Base-by-base conservation (phyloP, 345 rosid species). In the Eucalyptus victrix region DNA sequence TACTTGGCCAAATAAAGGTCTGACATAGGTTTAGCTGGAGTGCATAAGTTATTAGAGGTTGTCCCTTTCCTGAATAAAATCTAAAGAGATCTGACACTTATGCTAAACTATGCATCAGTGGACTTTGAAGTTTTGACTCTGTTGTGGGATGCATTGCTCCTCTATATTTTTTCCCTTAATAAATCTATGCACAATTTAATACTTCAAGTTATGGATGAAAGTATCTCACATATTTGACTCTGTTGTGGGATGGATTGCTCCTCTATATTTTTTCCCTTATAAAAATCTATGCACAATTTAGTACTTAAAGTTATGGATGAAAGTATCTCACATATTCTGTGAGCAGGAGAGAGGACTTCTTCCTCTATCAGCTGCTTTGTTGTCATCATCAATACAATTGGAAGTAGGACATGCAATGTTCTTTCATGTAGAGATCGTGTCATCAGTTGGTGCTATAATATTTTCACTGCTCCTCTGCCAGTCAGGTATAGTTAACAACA, bases 341-440 rank as follows among this genome's bases (percentile, higher is more conserved):
- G 89, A 88, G 85, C 96, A 98, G 99, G 99, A 98, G 92, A 94
- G 97, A 80, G 99, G 99, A n/a, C 95, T 97, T 95, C 98, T 97
- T 92, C 96, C 99, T 89, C 90, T 98, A 92, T 98, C 99, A 87
- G 97, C 97, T 91, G 99, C 99, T 88, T 92, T 98, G 89, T 91
- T 98, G 93, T 96, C 99, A 87, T 93, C 97, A 87, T 90, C 96
- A 87, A 83, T 89, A 92, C 96, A 92, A 87, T 93, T 94, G 89
- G 94, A 93, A 89, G 92, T 87, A 89, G 99, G 95, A 92, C 96
- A 95, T 87, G 53, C 89, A 56, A 83, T 91, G 90, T 93, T 91
- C 90, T 88, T 90, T 72, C 93, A 93, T 90, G 86, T 95, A 90
- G 99, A 96, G 90, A 94, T 96, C 80, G 90, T 93, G 32, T 95